phyloP scores from a whole-genome alignment of 1,284 basidiomycete species.

The Papiliotrema flavescens region DNA sequence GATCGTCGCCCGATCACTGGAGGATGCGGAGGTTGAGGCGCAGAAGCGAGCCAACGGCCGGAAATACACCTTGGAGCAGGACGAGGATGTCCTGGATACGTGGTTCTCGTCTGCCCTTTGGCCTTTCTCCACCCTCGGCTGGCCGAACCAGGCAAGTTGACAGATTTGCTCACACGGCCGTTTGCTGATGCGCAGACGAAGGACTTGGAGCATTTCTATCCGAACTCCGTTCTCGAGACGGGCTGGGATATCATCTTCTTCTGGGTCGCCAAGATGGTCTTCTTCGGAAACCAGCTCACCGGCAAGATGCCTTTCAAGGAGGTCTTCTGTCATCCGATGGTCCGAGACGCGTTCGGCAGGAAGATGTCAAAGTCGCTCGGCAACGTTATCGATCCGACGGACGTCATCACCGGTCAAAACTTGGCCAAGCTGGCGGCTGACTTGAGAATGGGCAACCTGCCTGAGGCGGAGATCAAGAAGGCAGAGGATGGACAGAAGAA shows the following conservation, averaged over 20 bases:
- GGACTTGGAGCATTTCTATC: slow-evolving; percentile 81
- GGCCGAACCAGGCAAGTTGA: slow-evolving; percentile 74
- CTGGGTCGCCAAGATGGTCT: slow-evolving; percentile 99
- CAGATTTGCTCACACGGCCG: not conserved
- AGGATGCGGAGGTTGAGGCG: slow-evolving; percentile 78
- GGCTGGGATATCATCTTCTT: slow-evolving; percentile 99
- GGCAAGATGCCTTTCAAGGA: slow-evolving; percentile 91
- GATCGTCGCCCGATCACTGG: slow-evolving; percentile 81
- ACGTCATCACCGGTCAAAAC: slow-evolving; percentile 84
- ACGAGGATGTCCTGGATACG: slow-evolving; percentile 96
- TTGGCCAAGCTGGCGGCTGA: slow-evolving; percentile 85
- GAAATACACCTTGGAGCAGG: slow-evolving; percentile 80
- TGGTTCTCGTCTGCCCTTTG: slow-evolving; percentile 99
- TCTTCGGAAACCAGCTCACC: slow-evolving; percentile 88
- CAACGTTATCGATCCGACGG: slow-evolving; percentile 96
- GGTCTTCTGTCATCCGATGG: slow-evolving; percentile 99
- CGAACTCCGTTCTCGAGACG: slow-evolving; percentile 85
- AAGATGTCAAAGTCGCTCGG: slow-evolving; percentile 99
- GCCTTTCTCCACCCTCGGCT: slow-evolving; percentile 98
- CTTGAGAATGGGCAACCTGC: slow-evolving; percentile 85
- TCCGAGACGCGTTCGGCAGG: slow-evolving; percentile 94
- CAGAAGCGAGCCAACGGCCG: slow-evolving; percentile 66
- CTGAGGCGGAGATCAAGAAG: slow-evolving; percentile 88
- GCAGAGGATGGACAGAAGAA: slow-evolving; percentile 97
- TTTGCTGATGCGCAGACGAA: slow-evolving; percentile 53